A percentile compares a stretch with the other conserved stretches of the same genome.
Conservation (phyloP, 768 basidiomycete species). For the Astraeus odoratus region DNA sequence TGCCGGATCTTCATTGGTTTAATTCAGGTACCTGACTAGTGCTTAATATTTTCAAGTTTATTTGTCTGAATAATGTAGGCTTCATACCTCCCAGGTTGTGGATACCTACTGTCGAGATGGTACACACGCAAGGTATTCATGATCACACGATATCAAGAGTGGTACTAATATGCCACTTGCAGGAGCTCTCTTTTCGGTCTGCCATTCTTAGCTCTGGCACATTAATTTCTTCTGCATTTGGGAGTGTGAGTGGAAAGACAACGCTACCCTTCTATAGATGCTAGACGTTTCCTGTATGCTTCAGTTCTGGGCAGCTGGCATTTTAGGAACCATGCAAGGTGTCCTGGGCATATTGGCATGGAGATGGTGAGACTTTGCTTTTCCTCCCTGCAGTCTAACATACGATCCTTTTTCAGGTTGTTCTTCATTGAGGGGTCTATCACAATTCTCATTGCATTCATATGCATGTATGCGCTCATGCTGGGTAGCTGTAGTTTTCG, state of each 20-base stretch:
- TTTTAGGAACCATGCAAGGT: constrained; percentile 64
- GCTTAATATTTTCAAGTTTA: neutral
- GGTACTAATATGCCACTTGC: neutral
- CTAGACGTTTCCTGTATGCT: neutral
- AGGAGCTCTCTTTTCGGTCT: constrained; percentile 63
- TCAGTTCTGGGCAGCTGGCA: constrained; percentile 66
- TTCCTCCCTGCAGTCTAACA: neutral
- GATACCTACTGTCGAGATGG: constrained; percentile 44
- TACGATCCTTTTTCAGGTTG: constrained; percentile 34
- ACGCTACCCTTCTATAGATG: neutral
- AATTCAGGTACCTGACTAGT: constrained; percentile 37
- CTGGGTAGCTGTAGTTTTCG: neutral
- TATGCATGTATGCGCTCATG: constrained; percentile 36
- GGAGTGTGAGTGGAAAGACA: constrained; percentile 38
- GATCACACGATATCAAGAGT: neutral
- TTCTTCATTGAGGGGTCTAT: constrained; percentile 68
- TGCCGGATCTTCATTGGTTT: constrained; percentile 59
- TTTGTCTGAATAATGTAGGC: constrained; percentile 27
- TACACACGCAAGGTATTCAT: constrained; percentile 38
- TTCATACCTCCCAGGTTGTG: constrained; percentile 57
- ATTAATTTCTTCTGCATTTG: constrained; percentile 62
- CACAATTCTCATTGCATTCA: constrained; percentile 52
- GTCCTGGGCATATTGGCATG: constrained; percentile 60
- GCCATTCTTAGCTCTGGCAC: constrained; percentile 55
- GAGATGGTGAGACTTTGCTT: constrained; percentile 61